These are phyloP conservation scores for Pythium volutum DNA, from an alignment of 352 stramenopile species.

Conservation along the genomic window DNA sequence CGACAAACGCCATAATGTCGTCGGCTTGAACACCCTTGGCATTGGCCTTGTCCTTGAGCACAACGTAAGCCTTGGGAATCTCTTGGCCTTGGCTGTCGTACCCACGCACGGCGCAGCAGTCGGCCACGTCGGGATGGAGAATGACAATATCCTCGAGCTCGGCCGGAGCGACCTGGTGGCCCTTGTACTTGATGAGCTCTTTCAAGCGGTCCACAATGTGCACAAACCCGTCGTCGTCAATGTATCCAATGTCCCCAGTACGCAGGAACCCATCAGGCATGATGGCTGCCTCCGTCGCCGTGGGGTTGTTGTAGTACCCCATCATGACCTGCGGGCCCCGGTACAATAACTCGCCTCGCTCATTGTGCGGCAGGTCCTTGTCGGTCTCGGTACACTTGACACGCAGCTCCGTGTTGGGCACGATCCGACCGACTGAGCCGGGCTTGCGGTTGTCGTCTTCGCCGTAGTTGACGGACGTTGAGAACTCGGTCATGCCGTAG, in stretches of 20 bases:
- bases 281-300: conserved; percentile 80
- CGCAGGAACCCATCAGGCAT: conserved; percentile 77
- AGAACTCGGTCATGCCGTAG: conserved; percentile 47
- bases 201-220: conserved; percentile 93
- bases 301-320: conserved; percentile 84
- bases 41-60: conserved; percentile 35
- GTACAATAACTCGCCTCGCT: conserved; percentile 66
- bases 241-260: conserved; percentile 89
- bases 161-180: conserved; percentile 89
- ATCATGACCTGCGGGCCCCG: conserved; percentile 32
- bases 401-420: conserved; percentile 35
- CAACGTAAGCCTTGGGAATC: conserved; percentile 91
- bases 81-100: conserved; percentile 68
- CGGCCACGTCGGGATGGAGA: conserved; percentile 48
- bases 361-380: conserved; percentile 28
- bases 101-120: conserved; percentile 47
- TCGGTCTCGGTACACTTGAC: conserved; percentile 39
- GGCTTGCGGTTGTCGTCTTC: conserved; percentile 11
- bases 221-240: conserved; percentile 91
- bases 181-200: conserved; percentile 95
- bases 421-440: conserved; percentile 29
- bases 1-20: conserved; percentile 75
- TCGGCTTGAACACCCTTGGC: conserved; percentile 36
- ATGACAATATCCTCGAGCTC: conserved; percentile 91
- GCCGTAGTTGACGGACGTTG: conserved; percentile 22